Percentiles rank a stretch among this genome's conserved stretches.
Evolutionary conservation across 257 asterid species (phyloP).

Genomic region (Paraleonurus japonicus): DNA sequence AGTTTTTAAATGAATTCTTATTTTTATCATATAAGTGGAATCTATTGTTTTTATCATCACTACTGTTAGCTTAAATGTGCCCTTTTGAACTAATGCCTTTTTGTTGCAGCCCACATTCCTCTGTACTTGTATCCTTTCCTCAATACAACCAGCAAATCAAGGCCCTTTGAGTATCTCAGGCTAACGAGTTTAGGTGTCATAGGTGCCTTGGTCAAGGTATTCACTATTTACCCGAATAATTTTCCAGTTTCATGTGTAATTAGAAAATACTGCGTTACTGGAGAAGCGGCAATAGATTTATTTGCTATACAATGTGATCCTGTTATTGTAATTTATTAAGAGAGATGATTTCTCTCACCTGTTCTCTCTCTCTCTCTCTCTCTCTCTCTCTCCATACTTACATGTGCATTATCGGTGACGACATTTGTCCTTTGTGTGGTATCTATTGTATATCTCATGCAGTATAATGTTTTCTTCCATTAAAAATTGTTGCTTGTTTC

Average conservation of each 20-base stretch:
- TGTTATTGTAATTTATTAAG: not conserved
- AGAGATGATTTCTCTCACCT: not conserved
- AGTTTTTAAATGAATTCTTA: not conserved
- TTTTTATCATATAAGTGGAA: not conserved
- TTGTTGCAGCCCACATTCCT: slow-evolving; percentile 84
- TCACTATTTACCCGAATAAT: slow-evolving; percentile 17
- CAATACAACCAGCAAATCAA: slow-evolving; percentile 84
- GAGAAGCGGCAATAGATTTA: not conserved
- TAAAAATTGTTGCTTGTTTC: not conserved
- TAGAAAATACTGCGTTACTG: not conserved
- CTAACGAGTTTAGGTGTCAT: slow-evolving; percentile 95
- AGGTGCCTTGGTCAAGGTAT: slow-evolving; percentile 98
- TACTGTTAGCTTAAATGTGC: slow-evolving; percentile 3
- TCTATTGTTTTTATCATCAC: not conserved
- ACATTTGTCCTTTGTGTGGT: not conserved
- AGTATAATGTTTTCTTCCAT: not conserved
- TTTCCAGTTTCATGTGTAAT: slow-evolving; percentile 11
- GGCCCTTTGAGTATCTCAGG: slow-evolving; percentile 95
- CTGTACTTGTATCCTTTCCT: slow-evolving; percentile 88
- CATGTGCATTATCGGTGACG: not conserved
- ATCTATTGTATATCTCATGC: not conserved
- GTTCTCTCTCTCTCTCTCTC: not conserved
- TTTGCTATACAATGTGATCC: not conserved
- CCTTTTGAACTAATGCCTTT: slow-evolving; percentile 22
- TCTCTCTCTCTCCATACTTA: not conserved